Evolutionary conservation across 306 rosid species (phyloP).

Genomic region (Cicer bijugum): DNA sequence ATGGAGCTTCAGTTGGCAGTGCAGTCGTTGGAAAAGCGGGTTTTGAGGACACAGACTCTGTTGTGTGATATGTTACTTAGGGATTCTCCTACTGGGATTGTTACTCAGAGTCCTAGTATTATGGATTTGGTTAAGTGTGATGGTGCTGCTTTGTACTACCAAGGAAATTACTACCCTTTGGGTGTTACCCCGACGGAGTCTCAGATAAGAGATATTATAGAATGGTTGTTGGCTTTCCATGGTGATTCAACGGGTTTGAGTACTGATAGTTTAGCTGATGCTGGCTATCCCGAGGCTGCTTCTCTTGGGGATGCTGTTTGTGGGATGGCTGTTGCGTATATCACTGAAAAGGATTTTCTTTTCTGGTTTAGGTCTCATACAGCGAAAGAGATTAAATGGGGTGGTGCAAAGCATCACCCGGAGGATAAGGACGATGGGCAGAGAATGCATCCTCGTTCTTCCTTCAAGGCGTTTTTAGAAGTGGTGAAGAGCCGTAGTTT

Average conservation of each 20-base stretch:
- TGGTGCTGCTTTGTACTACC: conserved; percentile 85
- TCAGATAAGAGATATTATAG: conserved; percentile 84
- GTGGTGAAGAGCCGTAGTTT: conserved; percentile 95
- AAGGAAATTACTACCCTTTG: conserved; percentile 66
- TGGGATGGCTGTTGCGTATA: conserved; percentile 96
- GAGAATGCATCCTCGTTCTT: conserved; percentile 98
- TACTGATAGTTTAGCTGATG: conserved; percentile 94
- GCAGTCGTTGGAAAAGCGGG: conserved; percentile 79
- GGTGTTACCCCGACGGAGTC: conserved; percentile 84
- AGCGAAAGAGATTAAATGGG: conserved; percentile 93
- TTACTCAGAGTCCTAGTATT: conserved; percentile 90
- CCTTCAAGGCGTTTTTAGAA: conserved; percentile 94
- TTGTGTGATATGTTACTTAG: conserved; percentile 97
- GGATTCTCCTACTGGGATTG: conserved; percentile 85
- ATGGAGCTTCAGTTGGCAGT: conserved; percentile 89
- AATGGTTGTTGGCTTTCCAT: conserved; percentile 83
- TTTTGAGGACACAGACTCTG: conserved; percentile 88
- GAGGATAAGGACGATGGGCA: conserved; percentile 97
- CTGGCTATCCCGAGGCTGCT: conserved; percentile 91
- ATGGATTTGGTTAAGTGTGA: conserved; percentile 93
- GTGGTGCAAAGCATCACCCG: conserved; percentile 99
- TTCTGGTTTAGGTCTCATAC: conserved; percentile 98
- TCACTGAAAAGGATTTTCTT: conserved; percentile 75
- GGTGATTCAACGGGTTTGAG: conserved; percentile 95
- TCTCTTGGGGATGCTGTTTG: conserved; percentile 91